Percentiles rank a stretch among this genome's conserved stretches.
Conservation (phyloP, 2,329 filamentous ascomycete species). For the Xylariaceae sp. region DNA sequence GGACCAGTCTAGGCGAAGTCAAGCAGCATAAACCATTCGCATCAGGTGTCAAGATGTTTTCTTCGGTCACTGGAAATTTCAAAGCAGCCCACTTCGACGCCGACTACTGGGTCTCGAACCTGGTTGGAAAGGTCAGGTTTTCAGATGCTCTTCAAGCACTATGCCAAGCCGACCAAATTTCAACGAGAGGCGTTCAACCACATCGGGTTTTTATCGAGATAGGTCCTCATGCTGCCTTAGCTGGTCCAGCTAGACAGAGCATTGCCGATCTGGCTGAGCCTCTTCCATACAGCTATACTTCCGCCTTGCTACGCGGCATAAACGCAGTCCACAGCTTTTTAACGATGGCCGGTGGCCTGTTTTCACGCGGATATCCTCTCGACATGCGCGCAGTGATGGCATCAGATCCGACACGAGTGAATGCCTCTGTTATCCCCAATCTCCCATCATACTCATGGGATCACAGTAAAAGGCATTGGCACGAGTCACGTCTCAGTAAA, state of each 20-base stretch:
- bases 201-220: conserved; percentile 7
- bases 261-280: neutral
- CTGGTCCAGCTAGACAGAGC: conserved; percentile 1
- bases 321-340: neutral
- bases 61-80: neutral
- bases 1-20: neutral
- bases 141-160: neutral
- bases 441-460: conserved; percentile 11
- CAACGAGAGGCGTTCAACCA: too few species aligned
- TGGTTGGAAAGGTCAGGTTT: conserved; percentile 1
- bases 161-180: neutral
- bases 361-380: neutral
- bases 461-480: conserved; percentile 7
- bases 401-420: neutral
- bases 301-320: neutral
- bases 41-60: too few species aligned
- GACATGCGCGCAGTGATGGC: neutral
- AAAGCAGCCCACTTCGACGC: neutral
- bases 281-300: neutral
- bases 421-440: neutral
- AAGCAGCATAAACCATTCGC: neutral
- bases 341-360: neutral
- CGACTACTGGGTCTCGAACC: conserved; percentile 3
- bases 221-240: conserved; percentile 5
- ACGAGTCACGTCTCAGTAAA: conserved; percentile 3